Base-by-base conservation (phyloP, 805 yeast genomes). In the Clavispora vitiphila region DNA sequence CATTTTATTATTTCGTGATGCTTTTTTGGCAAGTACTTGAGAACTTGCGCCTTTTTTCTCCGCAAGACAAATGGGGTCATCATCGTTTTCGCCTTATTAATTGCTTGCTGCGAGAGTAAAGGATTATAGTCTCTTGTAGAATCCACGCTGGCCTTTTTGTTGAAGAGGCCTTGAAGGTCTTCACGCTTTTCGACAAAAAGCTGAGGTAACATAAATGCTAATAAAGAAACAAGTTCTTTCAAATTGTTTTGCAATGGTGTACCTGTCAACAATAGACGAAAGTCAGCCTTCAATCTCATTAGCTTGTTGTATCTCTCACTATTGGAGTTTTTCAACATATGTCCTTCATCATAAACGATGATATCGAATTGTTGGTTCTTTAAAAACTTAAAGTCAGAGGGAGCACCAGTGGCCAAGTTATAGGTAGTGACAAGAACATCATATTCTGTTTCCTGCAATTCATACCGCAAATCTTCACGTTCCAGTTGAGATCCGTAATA, bases 61-160 rank as follows among this genome's bases (percentile, higher is more conserved):
- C 99, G 77, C 55, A 93, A 69, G 8, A 93, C 91, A 67, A 93
- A 93, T 4, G 99, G 99, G 2, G 95, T 85, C 98, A 93, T 91
- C 97, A 93, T 91, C 5, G 93, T 84, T 60, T 87, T 88, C 3
- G 99, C 99, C 57, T 89, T 86, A 25, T 81, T 75, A 47, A 93
- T 89, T 0, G 99, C 95, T 64, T 91, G 95, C 50, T 83, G 85
- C 0, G 97, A 87, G 31, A 93, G 67, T 34, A 93, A 71, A 2
- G 96, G 96, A 51, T 86, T 86, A 56, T 77, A 83, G 40, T 67
- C 70, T 48, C 53, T 55, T 3, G 65, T 56, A 20, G 69, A 67
- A 12, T 77, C 74, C 1, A 96, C 86, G 39, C 80, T 81, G 3
- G 89, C 91, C 60, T 82, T 83, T 64, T 90, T 96, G 62, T 85